Evolutionary conservation across 1,284 basidiomycete species (phyloP).

Genomic region (Cerioporus squamosus): DNA sequence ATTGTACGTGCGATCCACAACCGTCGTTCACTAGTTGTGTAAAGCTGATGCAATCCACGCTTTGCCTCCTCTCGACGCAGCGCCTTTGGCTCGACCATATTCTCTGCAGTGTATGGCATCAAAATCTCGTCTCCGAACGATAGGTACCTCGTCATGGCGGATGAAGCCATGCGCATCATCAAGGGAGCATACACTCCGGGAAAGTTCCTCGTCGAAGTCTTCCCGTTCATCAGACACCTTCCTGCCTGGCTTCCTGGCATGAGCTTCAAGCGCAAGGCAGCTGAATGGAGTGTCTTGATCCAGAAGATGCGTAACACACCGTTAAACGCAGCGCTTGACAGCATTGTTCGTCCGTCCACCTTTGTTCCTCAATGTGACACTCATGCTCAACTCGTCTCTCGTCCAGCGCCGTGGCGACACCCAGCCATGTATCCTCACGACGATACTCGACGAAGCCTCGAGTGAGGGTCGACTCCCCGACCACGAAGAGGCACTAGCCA

Average conservation of each 20-base stretch:
- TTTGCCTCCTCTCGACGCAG: constrained; percentile 31
- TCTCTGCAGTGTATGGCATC: constrained; percentile 68
- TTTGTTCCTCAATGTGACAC: no score
- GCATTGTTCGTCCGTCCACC: constrained; percentile 41
- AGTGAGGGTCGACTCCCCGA: no score
- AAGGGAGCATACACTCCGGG: constrained; percentile 62
- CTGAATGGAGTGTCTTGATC: constrained; percentile 61
- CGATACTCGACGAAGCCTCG: not conserved
- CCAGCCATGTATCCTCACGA: constrained; percentile 21
- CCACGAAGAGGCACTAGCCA: no score
- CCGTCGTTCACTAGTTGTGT: no score
- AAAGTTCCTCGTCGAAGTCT: constrained; percentile 69
- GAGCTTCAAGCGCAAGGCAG: constrained; percentile 48
- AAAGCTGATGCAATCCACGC: not conserved
- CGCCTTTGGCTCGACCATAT: constrained; percentile 37
- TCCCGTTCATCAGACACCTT: constrained; percentile 44
- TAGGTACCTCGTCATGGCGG: constrained; percentile 56
- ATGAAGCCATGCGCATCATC: constrained; percentile 61
- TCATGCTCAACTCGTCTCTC: not conserved
- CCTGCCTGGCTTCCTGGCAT: constrained; percentile 38
- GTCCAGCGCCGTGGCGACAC: not conserved
- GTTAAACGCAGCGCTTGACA: constrained; percentile 58
- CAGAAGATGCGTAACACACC: constrained; percentile 66
- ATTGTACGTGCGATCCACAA: not conserved
- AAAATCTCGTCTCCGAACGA: constrained; percentile 56